These are phyloP conservation scores for Piedraia hortae DNA, from an alignment of 2,329 filamentous ascomycete genomes.

Conservation along the genomic window DNA sequence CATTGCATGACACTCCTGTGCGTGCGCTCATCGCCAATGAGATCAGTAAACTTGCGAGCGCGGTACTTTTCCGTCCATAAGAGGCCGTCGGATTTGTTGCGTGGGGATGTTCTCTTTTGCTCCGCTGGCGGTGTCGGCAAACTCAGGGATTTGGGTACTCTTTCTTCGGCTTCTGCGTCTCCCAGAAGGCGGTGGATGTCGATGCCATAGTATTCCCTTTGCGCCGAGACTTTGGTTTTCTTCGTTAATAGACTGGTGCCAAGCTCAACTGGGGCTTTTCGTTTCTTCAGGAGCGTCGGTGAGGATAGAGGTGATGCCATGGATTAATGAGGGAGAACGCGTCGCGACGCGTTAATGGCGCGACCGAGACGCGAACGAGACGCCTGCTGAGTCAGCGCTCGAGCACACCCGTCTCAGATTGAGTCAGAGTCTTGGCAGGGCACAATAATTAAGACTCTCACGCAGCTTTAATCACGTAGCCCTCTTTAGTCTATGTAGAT, in stretches of 20 bases:
- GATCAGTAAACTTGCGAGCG: conserved; percentile 67
- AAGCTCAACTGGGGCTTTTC: conserved; percentile 8
- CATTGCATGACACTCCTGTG: conserved; percentile 74
- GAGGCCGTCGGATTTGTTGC: conserved; percentile 23
- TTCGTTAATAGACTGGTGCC: conserved; percentile 7
- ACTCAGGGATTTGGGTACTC: conserved; percentile 10
- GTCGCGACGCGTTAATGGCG: background rate
- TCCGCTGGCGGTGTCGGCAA: conserved; percentile 16
- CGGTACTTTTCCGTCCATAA: conserved; percentile 97
- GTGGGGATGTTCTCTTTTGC: conserved; percentile 3
- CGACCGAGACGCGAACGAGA: background rate
- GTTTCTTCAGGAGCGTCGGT: too few species aligned
- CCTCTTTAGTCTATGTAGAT: too few species aligned
- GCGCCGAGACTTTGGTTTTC: conserved; percentile 37
- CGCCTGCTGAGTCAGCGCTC: background rate
- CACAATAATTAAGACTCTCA: too few species aligned
- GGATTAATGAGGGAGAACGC: conserved; percentile 1
- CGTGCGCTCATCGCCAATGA: conserved; percentile 82
- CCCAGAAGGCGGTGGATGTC: conserved; percentile 67
- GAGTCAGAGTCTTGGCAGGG: too few species aligned
- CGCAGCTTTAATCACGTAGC: too few species aligned
- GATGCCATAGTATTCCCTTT: conserved; percentile 67
- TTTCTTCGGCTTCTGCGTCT: conserved; percentile 34
- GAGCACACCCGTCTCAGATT: background rate
- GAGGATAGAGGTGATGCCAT: too few species aligned